Evolutionary conservation across 108 stramenopile species (phyloP), one percentile per base, ranked within the genome.

Genomic region (Fragilariopsis cylindrus): DNA sequence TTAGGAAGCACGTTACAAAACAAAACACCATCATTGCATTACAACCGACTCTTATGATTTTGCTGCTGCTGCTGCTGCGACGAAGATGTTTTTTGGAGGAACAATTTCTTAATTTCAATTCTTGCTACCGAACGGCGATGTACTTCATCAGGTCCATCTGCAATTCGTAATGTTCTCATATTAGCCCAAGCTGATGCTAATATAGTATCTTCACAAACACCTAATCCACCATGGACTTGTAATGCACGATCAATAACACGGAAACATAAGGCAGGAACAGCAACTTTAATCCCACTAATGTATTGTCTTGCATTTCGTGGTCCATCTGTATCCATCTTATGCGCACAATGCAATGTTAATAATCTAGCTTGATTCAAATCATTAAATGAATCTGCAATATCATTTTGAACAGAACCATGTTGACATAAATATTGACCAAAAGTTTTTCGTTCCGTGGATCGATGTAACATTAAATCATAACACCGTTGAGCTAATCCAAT

Each of bases 71-170:
- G 52, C 13, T 53, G 15, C 52, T n/a, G 15, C 12, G 12, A 15
- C 52, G 15, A 15, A 15, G 52, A 12, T n/a, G 52, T 55, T 44
- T 15, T 57, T 56, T 54, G 5, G n/a, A 21, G 9, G 8, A 21
- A 1, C 58, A 78, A 76, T 57, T 86, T 83, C 53, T 78, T 89
- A n/a, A 92, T 57, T 77, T 95, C 91, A 74, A 90, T 55, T 64
- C 76, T 52, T 1, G 92, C 95, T 57, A 96, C 81, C 8, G 89
- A 85, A 53, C 83, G 76, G 57, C 82, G 85, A 73, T 96, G 98
- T 40, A 98, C 97, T 46, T 91, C 97, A 79, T 99, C 98, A 0
- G 98, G 98, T 6, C 98, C 98, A 79, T 99, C 98, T 0, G 97
- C 97, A 69, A 99, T 91, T 47, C 98, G 84, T 30, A 98, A 71